These are phyloP conservation scores for Sordariomycetes sp. DNA, from an alignment of 2,329 filamentous ascomycete genomes.

Conservation along the genomic window DNA sequence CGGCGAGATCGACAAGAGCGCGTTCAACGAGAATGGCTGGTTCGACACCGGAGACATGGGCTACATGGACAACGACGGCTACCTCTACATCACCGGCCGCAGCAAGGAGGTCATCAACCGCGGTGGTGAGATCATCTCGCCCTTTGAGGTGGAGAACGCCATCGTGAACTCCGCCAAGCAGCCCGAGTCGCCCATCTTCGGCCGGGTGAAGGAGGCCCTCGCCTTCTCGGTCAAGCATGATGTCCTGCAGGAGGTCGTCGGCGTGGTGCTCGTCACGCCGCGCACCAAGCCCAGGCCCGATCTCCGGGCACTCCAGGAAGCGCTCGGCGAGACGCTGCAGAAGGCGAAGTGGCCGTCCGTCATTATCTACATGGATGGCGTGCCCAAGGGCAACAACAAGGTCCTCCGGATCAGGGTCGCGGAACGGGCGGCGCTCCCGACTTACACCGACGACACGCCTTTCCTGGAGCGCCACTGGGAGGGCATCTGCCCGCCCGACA, in stretches of 20 bases:
- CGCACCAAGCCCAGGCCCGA: constrained; percentile 30
- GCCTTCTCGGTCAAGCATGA: constrained; percentile 42
- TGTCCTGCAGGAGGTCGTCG: constrained; percentile 45
- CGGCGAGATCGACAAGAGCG: constrained; percentile 28
- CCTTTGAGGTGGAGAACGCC: constrained; percentile 48
- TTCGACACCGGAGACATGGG: constrained; percentile 46
- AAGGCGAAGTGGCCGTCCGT: constrained; percentile 41
- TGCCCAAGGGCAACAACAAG: constrained; percentile 47
- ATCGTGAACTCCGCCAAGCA: constrained; percentile 34
- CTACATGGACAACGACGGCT: constrained; percentile 37
- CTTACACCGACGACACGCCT: constrained; percentile 30
- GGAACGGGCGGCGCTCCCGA: constrained; percentile 31
- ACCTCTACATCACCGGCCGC: constrained; percentile 42
- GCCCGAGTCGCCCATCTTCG: constrained; percentile 28
- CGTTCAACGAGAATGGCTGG: constrained; percentile 37
- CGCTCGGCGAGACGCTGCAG: constrained; percentile 34
- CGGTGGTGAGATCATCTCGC: constrained; percentile 47
- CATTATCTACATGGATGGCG: constrained; percentile 42
- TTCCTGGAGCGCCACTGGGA: constrained; percentile 36
- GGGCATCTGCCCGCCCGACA: constrained; percentile 33
- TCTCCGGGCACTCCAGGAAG: constrained; percentile 33
- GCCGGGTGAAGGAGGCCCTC: constrained; percentile 35
- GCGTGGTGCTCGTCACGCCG: constrained; percentile 38
- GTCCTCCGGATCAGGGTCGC: constrained; percentile 41
- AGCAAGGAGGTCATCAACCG: constrained; percentile 48